These are phyloP conservation scores for Echria macrotheca DNA, from an alignment of 495 filamentous ascomycete genomes.

Conservation along the genomic window DNA sequence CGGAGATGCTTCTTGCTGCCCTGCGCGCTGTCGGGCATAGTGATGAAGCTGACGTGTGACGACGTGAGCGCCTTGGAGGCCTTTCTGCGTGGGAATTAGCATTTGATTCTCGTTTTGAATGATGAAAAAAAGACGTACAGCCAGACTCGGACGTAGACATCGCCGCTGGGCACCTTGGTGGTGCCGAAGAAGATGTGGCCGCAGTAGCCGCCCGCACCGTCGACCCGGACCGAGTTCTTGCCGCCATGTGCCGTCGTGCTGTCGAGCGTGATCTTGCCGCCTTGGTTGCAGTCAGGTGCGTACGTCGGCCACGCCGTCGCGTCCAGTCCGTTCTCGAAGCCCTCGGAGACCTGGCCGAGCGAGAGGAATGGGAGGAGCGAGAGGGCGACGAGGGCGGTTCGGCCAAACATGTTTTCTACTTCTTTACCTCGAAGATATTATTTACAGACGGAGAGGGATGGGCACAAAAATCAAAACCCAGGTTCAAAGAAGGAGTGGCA, in stretches of 20 bases:
- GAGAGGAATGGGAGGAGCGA: conserved; percentile 41
- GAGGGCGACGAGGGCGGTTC: conserved; percentile 40
- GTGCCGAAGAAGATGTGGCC: conserved; percentile 58
- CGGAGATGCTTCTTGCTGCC: conserved; percentile 52
- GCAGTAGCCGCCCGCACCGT: conserved; percentile 50
- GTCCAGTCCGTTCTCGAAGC: conserved; percentile 52
- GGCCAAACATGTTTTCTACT: conserved; percentile 40
- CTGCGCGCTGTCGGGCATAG: conserved; percentile 53
- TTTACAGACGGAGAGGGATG: too few relatives aligned
- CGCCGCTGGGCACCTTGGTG: conserved; percentile 47
- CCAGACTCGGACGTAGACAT: conserved; percentile 49
- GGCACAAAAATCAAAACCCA: too few relatives aligned
- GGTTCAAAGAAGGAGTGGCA: too few relatives aligned
- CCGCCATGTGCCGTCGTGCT: conserved; percentile 46
- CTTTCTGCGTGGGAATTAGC: conserved; percentile 33
- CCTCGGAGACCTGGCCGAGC: conserved; percentile 46
- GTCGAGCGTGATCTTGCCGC: conserved; percentile 50
- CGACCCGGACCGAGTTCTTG: conserved; percentile 50
- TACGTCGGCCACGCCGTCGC: conserved; percentile 49
- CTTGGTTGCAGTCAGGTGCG: conserved; percentile 52
- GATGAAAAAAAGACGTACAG: conserved; percentile 37
- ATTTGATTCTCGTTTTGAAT: conserved; percentile 18
- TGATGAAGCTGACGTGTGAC: conserved; percentile 55
- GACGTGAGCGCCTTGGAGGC: conserved; percentile 47
- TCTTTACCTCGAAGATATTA: too few relatives aligned